Base-by-base conservation (phyloP, 768 basidiomycete species). In the Tricholoma furcatifolium region DNA sequence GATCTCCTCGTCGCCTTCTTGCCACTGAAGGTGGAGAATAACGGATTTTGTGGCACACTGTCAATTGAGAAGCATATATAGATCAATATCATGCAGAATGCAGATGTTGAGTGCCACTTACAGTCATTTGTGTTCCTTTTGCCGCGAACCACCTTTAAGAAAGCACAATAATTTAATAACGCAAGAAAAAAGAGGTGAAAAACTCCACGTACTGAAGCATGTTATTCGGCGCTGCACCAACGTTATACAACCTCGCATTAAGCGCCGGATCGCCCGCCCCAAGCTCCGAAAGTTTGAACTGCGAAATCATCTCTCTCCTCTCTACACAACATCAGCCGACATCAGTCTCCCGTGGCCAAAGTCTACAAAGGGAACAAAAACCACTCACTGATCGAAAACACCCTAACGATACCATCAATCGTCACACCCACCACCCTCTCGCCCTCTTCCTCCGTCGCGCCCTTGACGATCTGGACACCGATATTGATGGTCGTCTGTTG, bases 401-500 rank as follows among this genome's bases (percentile, higher is more conserved):
- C 90, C 42, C 93, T 73, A 17, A 95, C 92, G 36, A 93, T 86
- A 1, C 91, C 93, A 68, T 96, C 93, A 59, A 96, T 92, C 2
- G 93, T 95, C 24, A 94, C 88, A 52, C 91, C 80, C n/a, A 94
- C 87, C 18, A 95, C 85, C 30, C 88, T 76, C 67, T 95, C 93
- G 9, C 89, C 88, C 56, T 88, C 88, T 21, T 70, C 68, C 9
- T 67, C 67, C 18, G 50, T 62, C 53, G 56, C 71, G 18, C 80
- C 78, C 36, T 80, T 79, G 30, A 93, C 80, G 24, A 95, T 80
- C 69, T 93, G 91, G 23, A 96, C 89, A 8, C 93, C 93, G 46
- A 93, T 89, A 62, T 91, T 93, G 59, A 93, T 82, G 6, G 91
- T 95, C 9, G 91, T 95, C 71, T 94, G 92, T 65, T 96, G 93